Conservation (phyloP, 23 red algal species). For the Chondrus crispus region DNA sequence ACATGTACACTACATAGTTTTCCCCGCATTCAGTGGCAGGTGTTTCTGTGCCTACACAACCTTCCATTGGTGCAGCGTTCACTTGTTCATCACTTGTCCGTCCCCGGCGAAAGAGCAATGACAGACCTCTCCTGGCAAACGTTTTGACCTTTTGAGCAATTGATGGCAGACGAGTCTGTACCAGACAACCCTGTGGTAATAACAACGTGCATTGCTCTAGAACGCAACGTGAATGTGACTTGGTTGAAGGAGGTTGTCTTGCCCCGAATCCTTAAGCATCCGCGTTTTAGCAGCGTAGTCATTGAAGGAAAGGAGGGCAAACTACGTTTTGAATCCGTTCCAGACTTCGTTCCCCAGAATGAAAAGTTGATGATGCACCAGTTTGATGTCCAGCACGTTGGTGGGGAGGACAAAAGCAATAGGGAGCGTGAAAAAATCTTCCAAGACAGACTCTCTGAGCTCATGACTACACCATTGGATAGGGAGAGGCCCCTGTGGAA, state of each 20-base stretch:
- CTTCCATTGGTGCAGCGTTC: too few relatives aligned
- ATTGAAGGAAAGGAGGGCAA: neutral
- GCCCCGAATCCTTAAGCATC: slow-evolving; percentile 21
- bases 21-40: too few relatives aligned
- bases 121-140: neutral
- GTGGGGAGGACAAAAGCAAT: neutral
- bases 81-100: too few relatives aligned
- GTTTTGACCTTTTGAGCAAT: neutral
- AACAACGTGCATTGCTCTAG: slow-evolving; percentile 1
- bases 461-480: neutral
- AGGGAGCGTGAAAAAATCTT: neutral
- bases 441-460: neutral
- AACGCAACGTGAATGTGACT: neutral
- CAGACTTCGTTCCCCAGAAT: neutral
- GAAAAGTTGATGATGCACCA: neutral
- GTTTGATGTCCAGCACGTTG: neutral
- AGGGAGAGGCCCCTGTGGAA: slow-evolving; percentile 23
- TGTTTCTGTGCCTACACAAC: too few relatives aligned
- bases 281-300: slow-evolving; percentile 21
- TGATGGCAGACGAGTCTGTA: slow-evolving; percentile 12
- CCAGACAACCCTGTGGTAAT: slow-evolving; percentile 48
- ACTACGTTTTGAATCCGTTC: neutral
- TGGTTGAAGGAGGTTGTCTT: slow-evolving; percentile 13
- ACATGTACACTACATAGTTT: too few relatives aligned
- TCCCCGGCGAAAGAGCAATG: too few relatives aligned